phyloP scores from a whole-genome alignment of 805 yeast genomes.

The Yarrowia osloensis region DNA sequence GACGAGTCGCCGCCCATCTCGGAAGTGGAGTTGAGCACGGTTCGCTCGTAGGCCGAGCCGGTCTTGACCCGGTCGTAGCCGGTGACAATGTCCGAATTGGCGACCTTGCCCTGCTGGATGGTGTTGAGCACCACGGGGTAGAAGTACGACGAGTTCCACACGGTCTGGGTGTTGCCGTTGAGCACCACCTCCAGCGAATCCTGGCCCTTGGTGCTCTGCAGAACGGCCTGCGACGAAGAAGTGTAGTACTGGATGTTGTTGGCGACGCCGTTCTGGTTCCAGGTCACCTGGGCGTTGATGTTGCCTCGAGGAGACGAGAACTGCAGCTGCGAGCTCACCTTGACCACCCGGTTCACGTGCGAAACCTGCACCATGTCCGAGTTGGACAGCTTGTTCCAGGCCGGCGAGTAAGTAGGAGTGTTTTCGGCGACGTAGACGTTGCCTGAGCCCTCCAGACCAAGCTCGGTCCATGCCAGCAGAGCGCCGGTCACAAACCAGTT shows the following conservation, averaged over 20 bases:
- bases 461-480: slow-evolving; percentile 40
- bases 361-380: slow-evolving; percentile 12
- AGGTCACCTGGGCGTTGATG: slow-evolving; percentile 1
- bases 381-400: slow-evolving; percentile 10
- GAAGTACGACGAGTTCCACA: slow-evolving; percentile 16
- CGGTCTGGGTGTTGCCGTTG: slow-evolving; percentile 1
- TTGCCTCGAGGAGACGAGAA: neutral
- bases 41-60: neutral
- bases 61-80: slow-evolving; percentile 14
- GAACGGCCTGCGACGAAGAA: slow-evolving; percentile 2
- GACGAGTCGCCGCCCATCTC: neutral
- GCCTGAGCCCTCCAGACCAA: slow-evolving; percentile 38
- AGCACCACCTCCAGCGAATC: slow-evolving; percentile 4
- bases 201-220: slow-evolving; percentile 9
- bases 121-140: slow-evolving; percentile 18
- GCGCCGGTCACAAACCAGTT: slow-evolving; percentile 43
- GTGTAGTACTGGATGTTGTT: slow-evolving; percentile 22
- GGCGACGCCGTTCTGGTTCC: slow-evolving; percentile 15
- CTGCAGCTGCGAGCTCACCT: slow-evolving; percentile 1
- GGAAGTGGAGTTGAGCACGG: slow-evolving; percentile 3
- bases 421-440: neutral
- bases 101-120: neutral
- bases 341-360: slow-evolving; percentile 13
- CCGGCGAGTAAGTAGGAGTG: slow-evolving; percentile 1
- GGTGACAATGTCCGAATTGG: slow-evolving; percentile 3